phyloP scores from a whole-genome alignment of 176 grass and related monocot species.

The Typha latifolia region DNA sequence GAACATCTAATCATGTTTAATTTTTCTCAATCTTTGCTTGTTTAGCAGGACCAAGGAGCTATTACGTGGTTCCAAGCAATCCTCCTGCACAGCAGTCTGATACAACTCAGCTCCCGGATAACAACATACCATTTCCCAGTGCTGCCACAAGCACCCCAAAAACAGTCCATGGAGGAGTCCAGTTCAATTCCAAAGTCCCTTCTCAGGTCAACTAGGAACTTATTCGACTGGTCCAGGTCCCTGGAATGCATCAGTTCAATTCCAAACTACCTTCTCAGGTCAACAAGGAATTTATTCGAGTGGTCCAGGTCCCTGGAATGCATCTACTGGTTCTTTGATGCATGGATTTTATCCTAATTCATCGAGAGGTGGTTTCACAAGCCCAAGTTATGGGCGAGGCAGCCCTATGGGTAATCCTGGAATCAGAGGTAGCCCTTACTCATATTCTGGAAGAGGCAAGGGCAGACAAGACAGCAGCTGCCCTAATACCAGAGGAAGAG shows the following conservation, averaged over 20 bases:
- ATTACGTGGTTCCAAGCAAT: too few species aligned
- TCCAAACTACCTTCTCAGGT: constrained; percentile 5
- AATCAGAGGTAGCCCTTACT: constrained; percentile 9
- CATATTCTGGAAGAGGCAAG: constrained; percentile 3
- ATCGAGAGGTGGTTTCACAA: too few species aligned
- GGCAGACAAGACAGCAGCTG: not conserved
- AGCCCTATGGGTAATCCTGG: not conserved
- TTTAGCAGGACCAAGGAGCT: too few species aligned
- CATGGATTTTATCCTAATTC: too few species aligned
- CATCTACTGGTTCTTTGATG: not conserved
- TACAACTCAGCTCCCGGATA: not conserved
- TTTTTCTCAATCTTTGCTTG: too few species aligned
- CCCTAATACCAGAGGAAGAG: not conserved
- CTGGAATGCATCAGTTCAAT: constrained; percentile 3
- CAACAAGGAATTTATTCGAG: not conserved
- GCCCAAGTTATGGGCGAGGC: too few species aligned
- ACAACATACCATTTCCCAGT: not conserved
- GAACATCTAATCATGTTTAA: too few species aligned
- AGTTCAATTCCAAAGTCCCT: constrained; percentile 6
- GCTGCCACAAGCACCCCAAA: too few species aligned
- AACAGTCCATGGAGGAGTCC: not conserved
- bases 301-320: not conserved
- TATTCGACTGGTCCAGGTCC: not conserved
- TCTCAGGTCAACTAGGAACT: constrained; percentile 2
- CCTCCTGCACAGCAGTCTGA: not conserved